phyloP scores from a whole-genome alignment of 148 eudicot genomes.

The Pouteria glomerata region DNA sequence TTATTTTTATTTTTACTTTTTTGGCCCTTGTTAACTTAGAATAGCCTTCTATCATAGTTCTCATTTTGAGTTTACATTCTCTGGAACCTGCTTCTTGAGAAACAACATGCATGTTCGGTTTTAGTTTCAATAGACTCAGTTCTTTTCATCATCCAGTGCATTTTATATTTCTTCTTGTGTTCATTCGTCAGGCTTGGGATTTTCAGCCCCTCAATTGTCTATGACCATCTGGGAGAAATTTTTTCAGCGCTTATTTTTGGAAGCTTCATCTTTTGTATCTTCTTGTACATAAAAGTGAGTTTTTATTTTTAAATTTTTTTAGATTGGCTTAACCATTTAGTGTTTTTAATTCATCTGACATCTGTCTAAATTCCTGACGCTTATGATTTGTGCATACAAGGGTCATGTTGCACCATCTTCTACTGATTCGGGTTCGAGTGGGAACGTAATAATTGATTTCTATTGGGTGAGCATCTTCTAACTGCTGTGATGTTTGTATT shows the following conservation, averaged over 20 bases:
- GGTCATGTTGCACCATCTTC: conserved; percentile 94
- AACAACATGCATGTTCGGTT: not conserved
- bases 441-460: conserved; percentile 85
- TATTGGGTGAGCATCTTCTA: conserved; percentile 70
- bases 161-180: conserved; percentile 9
- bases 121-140: not conserved
- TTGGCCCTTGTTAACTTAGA: not conserved
- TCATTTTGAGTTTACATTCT: not conserved
- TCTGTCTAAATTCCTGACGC: conserved; percentile 16
- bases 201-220: conserved; percentile 76
- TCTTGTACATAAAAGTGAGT: conserved; percentile 77
- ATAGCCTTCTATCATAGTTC: not conserved
- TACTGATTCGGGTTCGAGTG: conserved; percentile 85
- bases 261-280: conserved; percentile 78
- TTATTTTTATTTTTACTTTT: no score
- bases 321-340: not conserved
- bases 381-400: conserved; percentile 31
- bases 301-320: no score
- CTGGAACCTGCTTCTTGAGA: not conserved
- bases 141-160: not conserved
- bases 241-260: conserved; percentile 88
- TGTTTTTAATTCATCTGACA: not conserved
- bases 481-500: not conserved
- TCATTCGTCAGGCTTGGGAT: conserved; percentile 66
- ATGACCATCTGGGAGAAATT: conserved; percentile 95